Percentiles rank a stretch among this genome's conserved stretches.
Conservation (phyloP, 2,329 filamentous ascomycete species). For the Apiospora sp. region DNA sequence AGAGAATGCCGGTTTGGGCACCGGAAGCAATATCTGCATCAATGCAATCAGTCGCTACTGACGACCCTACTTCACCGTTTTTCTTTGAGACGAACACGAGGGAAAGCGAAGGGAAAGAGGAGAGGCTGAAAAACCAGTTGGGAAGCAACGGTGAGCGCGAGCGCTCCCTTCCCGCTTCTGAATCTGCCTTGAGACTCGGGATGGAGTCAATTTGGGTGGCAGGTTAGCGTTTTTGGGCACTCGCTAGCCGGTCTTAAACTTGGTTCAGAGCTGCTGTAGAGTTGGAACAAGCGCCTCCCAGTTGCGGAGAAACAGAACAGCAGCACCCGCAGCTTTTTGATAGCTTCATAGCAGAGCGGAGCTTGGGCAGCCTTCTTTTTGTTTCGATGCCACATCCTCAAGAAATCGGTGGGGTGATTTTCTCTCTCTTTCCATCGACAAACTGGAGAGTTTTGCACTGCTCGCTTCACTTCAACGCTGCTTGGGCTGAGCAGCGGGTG, state of each 20-base stretch:
- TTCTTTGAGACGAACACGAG: background rate
- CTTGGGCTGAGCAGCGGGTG: background rate
- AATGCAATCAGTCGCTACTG: background rate
- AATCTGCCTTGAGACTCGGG: background rate
- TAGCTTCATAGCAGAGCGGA: constrained; percentile 13
- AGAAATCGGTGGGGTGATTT: background rate
- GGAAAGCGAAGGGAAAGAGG: no score
- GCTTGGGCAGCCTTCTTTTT: background rate
- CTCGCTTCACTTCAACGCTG: constrained; percentile 7
- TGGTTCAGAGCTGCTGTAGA: constrained; percentile 4
- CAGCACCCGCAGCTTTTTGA: background rate
- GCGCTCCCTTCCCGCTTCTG: background rate
- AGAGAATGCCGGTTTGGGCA: background rate
- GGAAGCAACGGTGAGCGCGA: constrained; percentile 14
- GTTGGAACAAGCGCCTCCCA: constrained; percentile 4
- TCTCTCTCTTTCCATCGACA: background rate
- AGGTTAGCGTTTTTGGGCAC: constrained; percentile 2
- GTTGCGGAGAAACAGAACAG: background rate
- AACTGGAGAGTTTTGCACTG: background rate
- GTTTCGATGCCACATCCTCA: background rate
- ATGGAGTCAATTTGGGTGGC: constrained; percentile 17
- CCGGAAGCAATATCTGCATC: background rate
- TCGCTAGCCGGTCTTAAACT: constrained; percentile 8
- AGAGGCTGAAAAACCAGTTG: background rate
- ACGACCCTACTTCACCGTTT: background rate